Conservation (phyloP, 2,329 filamentous ascomycete genomes). For the Sclerotiophoma versabilis region DNA sequence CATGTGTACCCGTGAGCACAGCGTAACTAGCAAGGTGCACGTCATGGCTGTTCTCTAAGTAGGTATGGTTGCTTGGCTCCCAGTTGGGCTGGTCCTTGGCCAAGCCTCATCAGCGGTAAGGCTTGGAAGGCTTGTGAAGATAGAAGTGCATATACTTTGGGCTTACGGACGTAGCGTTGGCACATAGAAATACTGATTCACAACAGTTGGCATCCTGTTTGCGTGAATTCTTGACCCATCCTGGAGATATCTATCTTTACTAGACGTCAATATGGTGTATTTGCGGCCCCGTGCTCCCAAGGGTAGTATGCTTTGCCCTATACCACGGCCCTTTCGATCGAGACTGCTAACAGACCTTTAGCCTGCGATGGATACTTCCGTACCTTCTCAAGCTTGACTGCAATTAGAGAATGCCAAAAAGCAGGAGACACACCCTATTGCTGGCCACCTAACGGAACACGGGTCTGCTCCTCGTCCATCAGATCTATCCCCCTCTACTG, state of each 20-base stretch:
- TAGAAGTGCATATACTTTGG: neutral
- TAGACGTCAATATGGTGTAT: constrained; percentile 7
- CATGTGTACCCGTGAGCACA: neutral
- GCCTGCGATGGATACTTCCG: constrained; percentile 7
- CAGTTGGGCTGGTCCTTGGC: neutral
- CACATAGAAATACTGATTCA: neutral
- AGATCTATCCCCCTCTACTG: constrained; percentile 15
- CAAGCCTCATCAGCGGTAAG: neutral
- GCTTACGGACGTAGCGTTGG: neutral
- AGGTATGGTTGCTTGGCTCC: neutral
- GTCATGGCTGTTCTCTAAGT: neutral
- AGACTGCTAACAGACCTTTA: neutral
- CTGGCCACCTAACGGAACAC: constrained; percentile 27
- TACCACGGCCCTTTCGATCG: too few relatives aligned
- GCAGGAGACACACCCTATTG: constrained; percentile 23
- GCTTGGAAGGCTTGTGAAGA: constrained; percentile 2
- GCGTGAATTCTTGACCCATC: neutral
- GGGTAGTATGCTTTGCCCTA: neutral
- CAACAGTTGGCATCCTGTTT: neutral
- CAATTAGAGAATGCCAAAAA: constrained; percentile 22
- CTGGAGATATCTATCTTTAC: neutral
- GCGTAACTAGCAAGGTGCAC: neutral
- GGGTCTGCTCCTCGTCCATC: constrained; percentile 18
- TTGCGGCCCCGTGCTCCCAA: neutral
- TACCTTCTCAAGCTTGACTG: too few relatives aligned